Evolutionary conservation across 768 basidiomycete genomes (phyloP).

Genomic region (Amanita muscaria): DNA sequence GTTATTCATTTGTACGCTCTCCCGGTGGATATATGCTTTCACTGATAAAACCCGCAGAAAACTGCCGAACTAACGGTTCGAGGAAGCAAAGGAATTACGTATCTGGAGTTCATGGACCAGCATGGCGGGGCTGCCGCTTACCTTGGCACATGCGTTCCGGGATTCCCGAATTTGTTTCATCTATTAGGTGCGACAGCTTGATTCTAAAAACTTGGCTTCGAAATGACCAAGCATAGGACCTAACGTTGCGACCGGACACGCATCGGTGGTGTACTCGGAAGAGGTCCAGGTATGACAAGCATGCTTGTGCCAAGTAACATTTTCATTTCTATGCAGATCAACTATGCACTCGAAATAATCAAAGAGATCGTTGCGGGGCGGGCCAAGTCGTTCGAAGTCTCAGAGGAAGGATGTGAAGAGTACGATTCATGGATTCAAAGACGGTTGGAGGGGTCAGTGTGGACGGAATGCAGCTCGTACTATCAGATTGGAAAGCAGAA

Average conservation of each 20-base stretch:
- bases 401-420: conserved; percentile 32
- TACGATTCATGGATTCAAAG: conserved; percentile 47
- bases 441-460: conserved; percentile 39
- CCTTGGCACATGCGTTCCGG: conserved; percentile 42
- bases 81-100: conserved; percentile 33
- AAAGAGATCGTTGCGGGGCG: conserved; percentile 41
- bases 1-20: conserved; percentile 37
- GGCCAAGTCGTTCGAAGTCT: conserved; percentile 43
- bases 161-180: conserved; percentile 46
- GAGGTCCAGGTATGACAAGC: conserved; percentile 43
- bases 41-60: conserved; percentile 23
- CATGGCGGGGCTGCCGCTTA: conserved; percentile 47
- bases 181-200: conserved; percentile 32
- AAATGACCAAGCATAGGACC: conserved; percentile 28
- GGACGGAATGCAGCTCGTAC: conserved; percentile 46
- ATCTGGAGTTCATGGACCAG: conserved; percentile 36
- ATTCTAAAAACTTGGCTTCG: background rate
- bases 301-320: no score
- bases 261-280: conserved; percentile 46
- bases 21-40: background rate
- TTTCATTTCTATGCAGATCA: conserved; percentile 42
- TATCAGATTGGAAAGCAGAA: conserved; percentile 32
- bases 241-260: conserved; percentile 50
- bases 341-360: conserved; percentile 39
- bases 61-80: conserved; percentile 26